phyloP scores from a whole-genome alignment of 805 yeast genomes.

The Yarrowia sp. region DNA sequence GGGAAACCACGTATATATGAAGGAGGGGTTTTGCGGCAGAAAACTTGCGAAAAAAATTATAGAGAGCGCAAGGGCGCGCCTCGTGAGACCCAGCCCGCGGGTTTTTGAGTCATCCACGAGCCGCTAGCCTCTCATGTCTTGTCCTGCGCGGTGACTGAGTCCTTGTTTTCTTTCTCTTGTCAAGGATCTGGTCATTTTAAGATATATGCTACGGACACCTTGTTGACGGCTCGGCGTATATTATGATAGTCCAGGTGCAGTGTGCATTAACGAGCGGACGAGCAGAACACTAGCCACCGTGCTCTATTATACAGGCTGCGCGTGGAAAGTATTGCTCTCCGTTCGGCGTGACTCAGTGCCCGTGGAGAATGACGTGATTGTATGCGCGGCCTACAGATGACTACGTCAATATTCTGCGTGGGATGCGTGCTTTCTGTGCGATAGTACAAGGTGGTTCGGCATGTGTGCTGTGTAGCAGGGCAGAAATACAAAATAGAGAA shows the following conservation, averaged over 20 bases:
- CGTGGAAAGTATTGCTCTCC: no score
- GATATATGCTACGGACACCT: neutral
- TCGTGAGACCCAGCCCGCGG: no score
- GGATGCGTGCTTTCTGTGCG: conserved; percentile 11
- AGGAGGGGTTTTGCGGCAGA: no score
- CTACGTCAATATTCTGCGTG: conserved; percentile 1
- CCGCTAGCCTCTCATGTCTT: no score
- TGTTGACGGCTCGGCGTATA: neutral
- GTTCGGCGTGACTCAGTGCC: neutral
- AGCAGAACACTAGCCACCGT: neutral
- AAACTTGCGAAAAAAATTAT: no score
- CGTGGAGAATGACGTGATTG: neutral
- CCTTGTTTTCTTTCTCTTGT: no score
- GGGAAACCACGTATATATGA: conserved; percentile 7
- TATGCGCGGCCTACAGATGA: neutral
- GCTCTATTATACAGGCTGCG: no score
- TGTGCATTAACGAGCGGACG: neutral
- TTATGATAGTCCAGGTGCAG: no score
- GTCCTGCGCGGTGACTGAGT: no score
- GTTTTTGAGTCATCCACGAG: no score
- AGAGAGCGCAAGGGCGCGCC: no score
- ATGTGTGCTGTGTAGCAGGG: neutral
- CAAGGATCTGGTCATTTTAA: conserved; percentile 1
- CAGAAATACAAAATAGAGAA: no score
- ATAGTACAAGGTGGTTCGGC: conserved; percentile 6